Conservation (phyloP, 1,139 yeast genomes). For the Hemisphaericaspora xylofermentans region DNA sequence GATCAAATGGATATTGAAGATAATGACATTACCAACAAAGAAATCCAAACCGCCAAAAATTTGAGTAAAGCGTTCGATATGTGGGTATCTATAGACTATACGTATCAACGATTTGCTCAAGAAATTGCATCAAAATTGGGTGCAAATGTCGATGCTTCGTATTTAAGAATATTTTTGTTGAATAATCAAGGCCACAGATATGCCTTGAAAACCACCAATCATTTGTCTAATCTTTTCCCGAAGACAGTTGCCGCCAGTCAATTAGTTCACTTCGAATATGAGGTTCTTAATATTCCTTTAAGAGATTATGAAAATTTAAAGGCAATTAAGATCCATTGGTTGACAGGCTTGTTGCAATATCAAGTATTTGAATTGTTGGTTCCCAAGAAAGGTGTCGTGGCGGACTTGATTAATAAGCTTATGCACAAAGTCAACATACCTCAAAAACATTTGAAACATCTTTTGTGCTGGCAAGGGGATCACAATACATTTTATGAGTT, state of each 20-base stretch:
- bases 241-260: constrained; percentile 49
- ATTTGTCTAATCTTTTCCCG: constrained; percentile 48
- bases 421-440: constrained; percentile 55
- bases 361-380: constrained; percentile 71
- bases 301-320: constrained; percentile 77
- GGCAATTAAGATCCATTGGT: constrained; percentile 62
- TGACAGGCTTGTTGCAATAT: constrained; percentile 59
- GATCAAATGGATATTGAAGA: constrained; percentile 7
- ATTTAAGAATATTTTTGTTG: constrained; percentile 63
- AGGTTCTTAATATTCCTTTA: constrained; percentile 70
- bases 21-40: constrained; percentile 12
- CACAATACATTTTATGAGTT: constrained; percentile 41
- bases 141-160: constrained; percentile 53
- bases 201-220: constrained; percentile 43
- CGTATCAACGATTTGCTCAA: constrained; percentile 59
- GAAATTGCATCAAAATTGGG: constrained; percentile 54
- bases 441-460: constrained; percentile 45
- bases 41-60: constrained; percentile 18
- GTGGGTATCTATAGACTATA: constrained; percentile 66
- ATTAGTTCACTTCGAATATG: constrained; percentile 62
- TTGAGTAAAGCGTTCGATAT: constrained; percentile 47
- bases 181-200: constrained; percentile 54
- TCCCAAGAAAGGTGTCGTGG: constrained; percentile 57
- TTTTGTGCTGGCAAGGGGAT: constrained; percentile 60
- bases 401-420: constrained; percentile 56